Percentiles rank a stretch among this genome's conserved stretches.
Conservation (phyloP, 1,284 basidiomycete genomes). For the Fomes fomentarius region DNA sequence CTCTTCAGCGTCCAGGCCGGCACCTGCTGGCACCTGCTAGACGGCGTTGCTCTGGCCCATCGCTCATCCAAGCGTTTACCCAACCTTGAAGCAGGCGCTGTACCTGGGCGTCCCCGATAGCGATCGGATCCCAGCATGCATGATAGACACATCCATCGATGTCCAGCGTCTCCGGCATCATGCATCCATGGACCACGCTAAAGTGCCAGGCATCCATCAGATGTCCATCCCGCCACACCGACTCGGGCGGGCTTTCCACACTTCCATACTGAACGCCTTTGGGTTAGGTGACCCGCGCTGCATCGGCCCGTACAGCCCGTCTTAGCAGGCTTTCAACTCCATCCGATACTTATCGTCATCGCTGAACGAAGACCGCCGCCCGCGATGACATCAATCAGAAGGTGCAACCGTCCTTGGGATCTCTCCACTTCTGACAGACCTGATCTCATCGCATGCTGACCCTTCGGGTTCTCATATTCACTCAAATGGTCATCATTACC, state of each 20-base stretch:
- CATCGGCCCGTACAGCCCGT: background rate
- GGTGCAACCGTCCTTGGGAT: background rate
- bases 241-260: background rate
- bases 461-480: constrained; percentile 11
- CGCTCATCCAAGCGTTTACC: background rate
- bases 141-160: background rate
- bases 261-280: background rate
- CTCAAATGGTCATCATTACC: constrained; percentile 2
- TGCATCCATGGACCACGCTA: background rate
- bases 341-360: background rate
- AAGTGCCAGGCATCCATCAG: constrained; percentile 8
- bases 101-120: background rate
- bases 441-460: background rate
- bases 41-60: no score
- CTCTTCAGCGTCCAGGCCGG: background rate
- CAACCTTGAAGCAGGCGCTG: background rate
- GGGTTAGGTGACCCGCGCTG: background rate
- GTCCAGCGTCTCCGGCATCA: background rate
- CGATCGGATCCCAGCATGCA: background rate
- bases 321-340: background rate
- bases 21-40: background rate
- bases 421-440: background rate
- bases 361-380: background rate
- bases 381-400: constrained; percentile 16
- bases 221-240: constrained; percentile 2